phyloP scores from a whole-genome alignment of 2,329 filamentous ascomycete genomes.

The Cryphonectria radicalis region DNA sequence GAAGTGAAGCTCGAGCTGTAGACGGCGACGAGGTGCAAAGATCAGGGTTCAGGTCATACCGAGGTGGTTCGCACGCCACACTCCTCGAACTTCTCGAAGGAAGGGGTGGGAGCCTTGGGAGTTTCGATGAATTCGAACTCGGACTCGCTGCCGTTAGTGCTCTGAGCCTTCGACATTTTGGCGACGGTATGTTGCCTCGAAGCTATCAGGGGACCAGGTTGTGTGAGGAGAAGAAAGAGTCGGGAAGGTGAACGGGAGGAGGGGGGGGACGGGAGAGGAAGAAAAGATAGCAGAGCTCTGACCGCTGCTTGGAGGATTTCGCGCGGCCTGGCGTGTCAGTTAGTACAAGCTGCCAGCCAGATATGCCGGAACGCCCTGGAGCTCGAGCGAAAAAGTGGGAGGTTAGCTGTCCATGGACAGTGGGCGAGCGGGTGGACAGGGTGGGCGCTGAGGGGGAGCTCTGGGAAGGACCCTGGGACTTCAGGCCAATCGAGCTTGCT shows the following conservation, averaged over 20 bases:
- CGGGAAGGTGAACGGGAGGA: background rate
- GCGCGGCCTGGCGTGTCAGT: conserved; percentile 6
- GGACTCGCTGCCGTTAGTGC: conserved; percentile 53
- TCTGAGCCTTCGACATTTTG: conserved; percentile 55
- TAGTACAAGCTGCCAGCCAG: conserved; percentile 11
- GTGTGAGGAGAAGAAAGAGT: background rate
- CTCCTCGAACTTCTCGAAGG: conserved; percentile 56
- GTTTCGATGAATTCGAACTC: conserved; percentile 69
- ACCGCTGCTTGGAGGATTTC: conserved; percentile 23
- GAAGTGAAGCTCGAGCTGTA: background rate
- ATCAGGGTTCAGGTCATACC: conserved; percentile 43
- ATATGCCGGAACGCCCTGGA: conserved; percentile 17
- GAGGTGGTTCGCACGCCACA: conserved; percentile 61
- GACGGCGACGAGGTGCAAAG: background rate
- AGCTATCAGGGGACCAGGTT: conserved; percentile 14
- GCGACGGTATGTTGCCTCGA: conserved; percentile 17
- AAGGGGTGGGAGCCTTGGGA: conserved; percentile 53
- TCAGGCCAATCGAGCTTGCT: conserved; percentile 19
- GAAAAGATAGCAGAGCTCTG: conserved; percentile 8
- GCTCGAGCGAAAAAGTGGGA: conserved; percentile 18
- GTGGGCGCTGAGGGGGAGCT: background rate
- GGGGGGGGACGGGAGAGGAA: background rate
- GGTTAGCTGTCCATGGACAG: conserved; percentile 10
- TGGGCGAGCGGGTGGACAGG: background rate
- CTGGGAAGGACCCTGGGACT: conserved; percentile 16